Evolutionary conservation across 768 basidiomycete species (phyloP).

Genomic region (Pleurotus tuoliensis): DNA sequence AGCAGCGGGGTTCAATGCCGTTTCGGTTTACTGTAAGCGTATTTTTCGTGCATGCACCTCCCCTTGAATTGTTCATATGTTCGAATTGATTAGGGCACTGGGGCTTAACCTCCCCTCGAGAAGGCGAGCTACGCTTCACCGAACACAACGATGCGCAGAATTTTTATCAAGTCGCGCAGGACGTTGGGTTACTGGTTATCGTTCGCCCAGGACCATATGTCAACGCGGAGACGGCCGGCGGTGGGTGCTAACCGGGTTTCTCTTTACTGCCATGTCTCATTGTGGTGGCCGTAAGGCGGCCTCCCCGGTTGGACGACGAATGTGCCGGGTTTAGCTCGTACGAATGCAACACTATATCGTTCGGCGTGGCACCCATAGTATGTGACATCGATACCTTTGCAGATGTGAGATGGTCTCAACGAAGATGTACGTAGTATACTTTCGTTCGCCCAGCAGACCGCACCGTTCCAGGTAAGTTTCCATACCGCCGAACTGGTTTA

Average conservation of each 20-base stretch:
- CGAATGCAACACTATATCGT: conserved; percentile 53
- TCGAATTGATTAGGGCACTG: conserved; percentile 46
- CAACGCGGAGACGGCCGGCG: conserved; percentile 66
- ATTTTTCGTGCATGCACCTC: conserved; percentile 29
- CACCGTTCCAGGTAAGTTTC: conserved; percentile 30
- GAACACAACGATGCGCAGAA: conserved; percentile 55
- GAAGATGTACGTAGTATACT: conserved; percentile 15
- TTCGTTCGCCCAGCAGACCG: conserved; percentile 26
- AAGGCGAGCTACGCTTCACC: conserved; percentile 53
- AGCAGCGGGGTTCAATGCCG: conserved; percentile 62
- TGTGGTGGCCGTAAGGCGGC: conserved; percentile 21
- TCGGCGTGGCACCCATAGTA: conserved; percentile 48
- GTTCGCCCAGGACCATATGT: conserved; percentile 65
- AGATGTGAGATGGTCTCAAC: not conserved
- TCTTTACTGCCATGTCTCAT: no score
- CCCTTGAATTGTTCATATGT: not conserved
- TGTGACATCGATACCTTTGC: not conserved
- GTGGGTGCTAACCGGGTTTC: conserved; percentile 22
- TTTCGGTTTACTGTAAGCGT: conserved; percentile 54
- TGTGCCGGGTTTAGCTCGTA: conserved; percentile 50
- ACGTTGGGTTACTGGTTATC: conserved; percentile 58
- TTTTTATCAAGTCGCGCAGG: conserved; percentile 57
- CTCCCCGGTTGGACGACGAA: conserved; percentile 48
- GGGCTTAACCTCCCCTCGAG: conserved; percentile 60
- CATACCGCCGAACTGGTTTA: conserved; percentile 18